Evolutionary conservation across 2,329 filamentous ascomycete genomes (phyloP), one percentile per base, ranked within the genome.

Genomic region (Aureobasidium sp.): DNA sequence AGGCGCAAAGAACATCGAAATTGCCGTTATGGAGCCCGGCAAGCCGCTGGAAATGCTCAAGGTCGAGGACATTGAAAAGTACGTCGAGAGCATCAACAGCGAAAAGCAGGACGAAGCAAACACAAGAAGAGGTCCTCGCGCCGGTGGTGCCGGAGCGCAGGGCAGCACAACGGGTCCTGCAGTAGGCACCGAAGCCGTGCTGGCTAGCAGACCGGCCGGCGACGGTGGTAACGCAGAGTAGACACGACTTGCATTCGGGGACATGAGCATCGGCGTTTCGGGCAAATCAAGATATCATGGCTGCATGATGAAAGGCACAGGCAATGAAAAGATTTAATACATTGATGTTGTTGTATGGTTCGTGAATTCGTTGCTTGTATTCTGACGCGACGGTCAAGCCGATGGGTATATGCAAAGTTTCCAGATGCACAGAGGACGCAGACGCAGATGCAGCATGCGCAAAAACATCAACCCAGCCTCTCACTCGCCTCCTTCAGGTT

Each of bases 91-190:
- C 77, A 99, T 99, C 76, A 96, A 99, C 82, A 89, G 92, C 71
- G 95, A 99, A 84, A 99, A 99, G 84, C 92, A 96, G 75, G 94
- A 97, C 77, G 94, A 99, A 81, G 93, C 93, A 27, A 91, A 90
- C 44, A 96, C 91, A 84, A 96, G 96, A 87, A 95, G 96, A 48
- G 88, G 89, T 63, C 82, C 87, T 41, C 70, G 75, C 70, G 78
- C 68, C 70, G 70, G 69, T 47, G 69, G 66, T 58, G 67, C 67
- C 55, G 67, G 68, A 14, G 67, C 65, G 14, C 53, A 63, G 29
- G 62, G 63, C 15, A 45, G 44, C 27, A 42, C 61, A n/a, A 53
- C 64, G 34, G 59, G 59, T 14, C 57, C 62, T 55, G 67, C 69
- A 47, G 67, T 68, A 56, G 69, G 70, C n/a, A 58, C 66, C 14